Base-by-base conservation (phyloP, 2,329 filamentous ascomycete genomes). In the Phaeosphaeriaceae sp. region DNA sequence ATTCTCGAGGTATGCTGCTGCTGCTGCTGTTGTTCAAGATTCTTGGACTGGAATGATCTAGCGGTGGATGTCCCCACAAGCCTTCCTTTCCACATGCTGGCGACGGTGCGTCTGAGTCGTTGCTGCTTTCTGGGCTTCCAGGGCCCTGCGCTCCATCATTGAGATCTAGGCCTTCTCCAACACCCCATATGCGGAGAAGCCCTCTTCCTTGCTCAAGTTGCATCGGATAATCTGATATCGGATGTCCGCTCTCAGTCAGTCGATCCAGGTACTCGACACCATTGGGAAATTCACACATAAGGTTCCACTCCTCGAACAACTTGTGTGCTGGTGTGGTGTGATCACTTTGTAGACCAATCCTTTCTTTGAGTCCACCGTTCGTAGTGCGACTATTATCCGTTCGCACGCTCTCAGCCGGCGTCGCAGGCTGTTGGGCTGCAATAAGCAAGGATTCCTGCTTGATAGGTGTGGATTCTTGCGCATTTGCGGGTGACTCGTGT, bases 251-350 rank as follows among this genome's bases (percentile, higher is more conserved):
- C 16, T 84, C 80, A 63, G 90, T 86, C 1, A 91, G 88, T 66
- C 89, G 92, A 18, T 78, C 57, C 16, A 70, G 51, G n/a, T 59
- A 58, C 5, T 62, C 60, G 12, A 71, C 57, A 8, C 56, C 75
- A 57, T 88, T 83, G 46, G 84, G 83, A 20, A 86, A 80, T 43
- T 81, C 80, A 26, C 79, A 77, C 63, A 70, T 67, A 7, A 63
- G 78, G 46, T 28, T 90, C 85, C 66, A 97, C 68, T 54, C 81
- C 75, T 67, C 79, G 75, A 97, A 77, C 15, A 97, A 78, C 54
- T 92, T 84, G 42, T 94, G 90, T 1, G 92, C 92, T n/a, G 91
- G 85, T 0, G 92, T 97, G 0, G 90, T 95, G 66, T 97, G 93
- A 59, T 96, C 90, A 21, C 87, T 83, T 1, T 91, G 89, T 47